These are phyloP conservation scores for Avena eriantha DNA, from an alignment of 176 grass and related monocot species.

Conservation along the genomic window DNA sequence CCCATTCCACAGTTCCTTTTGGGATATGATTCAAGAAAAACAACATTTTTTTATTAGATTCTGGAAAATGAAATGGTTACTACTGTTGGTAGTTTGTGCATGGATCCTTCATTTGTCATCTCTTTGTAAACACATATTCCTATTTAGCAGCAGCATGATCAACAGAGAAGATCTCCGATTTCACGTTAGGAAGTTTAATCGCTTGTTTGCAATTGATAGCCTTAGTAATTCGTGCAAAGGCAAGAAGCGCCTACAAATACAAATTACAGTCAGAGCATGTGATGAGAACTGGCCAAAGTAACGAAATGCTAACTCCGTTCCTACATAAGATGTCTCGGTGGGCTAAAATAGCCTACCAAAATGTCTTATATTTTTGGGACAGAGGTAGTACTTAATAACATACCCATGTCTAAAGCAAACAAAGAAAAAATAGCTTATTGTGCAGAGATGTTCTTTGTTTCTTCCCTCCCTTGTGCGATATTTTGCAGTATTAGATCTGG, in stretches of 20 bases:
- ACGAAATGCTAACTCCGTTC: not conserved
- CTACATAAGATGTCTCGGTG: no score
- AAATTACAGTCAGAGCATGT: not conserved
- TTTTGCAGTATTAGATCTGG: slow-evolving; percentile 12
- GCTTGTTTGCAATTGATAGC: not conserved
- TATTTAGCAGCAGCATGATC: not conserved
- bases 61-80: not conserved
- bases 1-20: not conserved
- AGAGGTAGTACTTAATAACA: no score
- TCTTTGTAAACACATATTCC: not conserved
- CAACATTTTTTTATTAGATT: not conserved
- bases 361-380: no score
- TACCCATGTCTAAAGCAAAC: not conserved
- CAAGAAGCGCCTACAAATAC: not conserved
- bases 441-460: not conserved
- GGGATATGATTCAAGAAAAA: not conserved
- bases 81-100: not conserved
- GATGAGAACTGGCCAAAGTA: not conserved
- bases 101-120: not conserved
- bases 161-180: not conserved
- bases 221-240: not conserved
- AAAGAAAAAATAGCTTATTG: not conserved
- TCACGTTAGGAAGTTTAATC: not conserved
- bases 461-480: not conserved
- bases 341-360: no score